Evolutionary conservation across 2,329 filamentous ascomycete species (phyloP), one percentile per base, ranked within the genome.

Genomic region (Scleromitrula shiraiana): DNA sequence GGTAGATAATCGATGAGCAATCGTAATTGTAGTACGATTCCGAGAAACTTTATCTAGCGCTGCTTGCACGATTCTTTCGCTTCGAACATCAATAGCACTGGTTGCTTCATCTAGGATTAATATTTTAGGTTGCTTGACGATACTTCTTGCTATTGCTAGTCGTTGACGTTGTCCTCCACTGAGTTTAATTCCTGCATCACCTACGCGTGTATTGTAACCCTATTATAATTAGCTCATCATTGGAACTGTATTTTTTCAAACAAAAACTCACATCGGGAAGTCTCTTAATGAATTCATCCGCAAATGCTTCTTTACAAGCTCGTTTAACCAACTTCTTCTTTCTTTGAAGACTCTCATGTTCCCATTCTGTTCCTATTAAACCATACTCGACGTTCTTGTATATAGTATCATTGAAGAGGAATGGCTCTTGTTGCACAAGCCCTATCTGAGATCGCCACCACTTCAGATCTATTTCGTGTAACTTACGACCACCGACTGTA

Each of bases 21-120:
- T 96, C 39, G 96, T 88, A 50, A 97, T 78, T 68, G 95, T 82
- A 0, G 91, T 97, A 36, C 91, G 85, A 39, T 88, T 88, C 55
- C 82, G 75, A 8, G 87, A 85, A 38, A 96, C 79, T n/a, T 78
- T 86, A 46, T 84, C 82, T 20, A 97, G 77, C 20, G 90, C 88
- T 46, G 82, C 77, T 65, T 95, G 89, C 50, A 95, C 95, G 62
- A 90, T 84, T 64, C 91, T 85, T 65, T 95, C 89, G 0, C 88
- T 95, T 56, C 90, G 85, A 0, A 87, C 88, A 63, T 95, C 89
- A 15, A 95, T 65, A 1, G 77, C 72, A 0, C 77, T 71, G 2
- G 78, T 82, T 3, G 78, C 78, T 57, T 82, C 79, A 36, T 82
- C 79, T 2, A 82, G 66, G 8, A 82, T 69, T 3, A 82, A 66